Conservation (phyloP, 2,329 filamentous ascomycete genomes). For the Talaromyces sp. region DNA sequence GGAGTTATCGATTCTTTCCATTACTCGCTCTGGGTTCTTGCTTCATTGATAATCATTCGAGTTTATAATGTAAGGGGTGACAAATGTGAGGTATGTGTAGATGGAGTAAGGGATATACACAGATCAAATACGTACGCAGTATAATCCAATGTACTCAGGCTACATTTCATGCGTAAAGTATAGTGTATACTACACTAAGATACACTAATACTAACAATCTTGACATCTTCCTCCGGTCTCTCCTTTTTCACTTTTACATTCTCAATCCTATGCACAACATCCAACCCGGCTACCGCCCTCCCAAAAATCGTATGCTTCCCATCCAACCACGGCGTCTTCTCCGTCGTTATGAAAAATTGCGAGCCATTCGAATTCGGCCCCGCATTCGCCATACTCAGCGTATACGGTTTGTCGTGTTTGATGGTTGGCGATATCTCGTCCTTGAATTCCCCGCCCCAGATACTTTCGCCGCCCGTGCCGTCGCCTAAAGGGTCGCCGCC, state of each 20-base stretch:
- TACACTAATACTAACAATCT: constrained; percentile 77
- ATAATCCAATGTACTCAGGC: background rate
- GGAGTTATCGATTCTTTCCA: background rate
- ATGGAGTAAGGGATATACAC: background rate
- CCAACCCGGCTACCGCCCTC: constrained; percentile 80
- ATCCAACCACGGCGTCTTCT: constrained; percentile 95
- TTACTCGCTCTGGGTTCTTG: background rate
- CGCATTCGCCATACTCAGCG: constrained; percentile 95
- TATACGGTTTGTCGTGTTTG: constrained; percentile 94
- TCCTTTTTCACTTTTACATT: constrained; percentile 83
- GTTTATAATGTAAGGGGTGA: background rate
- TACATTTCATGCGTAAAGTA: background rate
- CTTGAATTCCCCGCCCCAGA: constrained; percentile 88
- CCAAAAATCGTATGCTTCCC: constrained; percentile 97
- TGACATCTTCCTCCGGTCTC: constrained; percentile 95
- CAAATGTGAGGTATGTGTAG: background rate
- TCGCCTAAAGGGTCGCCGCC: constrained; percentile 82
- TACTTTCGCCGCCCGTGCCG: constrained; percentile 84
- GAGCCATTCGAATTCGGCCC: constrained; percentile 92
- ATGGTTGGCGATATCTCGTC: constrained; percentile 83
- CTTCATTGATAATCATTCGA: background rate
- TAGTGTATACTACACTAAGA: constrained; percentile 12
- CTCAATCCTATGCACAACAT: constrained; percentile 95
- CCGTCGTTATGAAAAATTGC: constrained; percentile 98
- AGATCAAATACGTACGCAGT: background rate